These are phyloP conservation scores for Leptographium radiaticola DNA, from an alignment of 2,329 filamentous ascomycete species.

Conservation along the genomic window DNA sequence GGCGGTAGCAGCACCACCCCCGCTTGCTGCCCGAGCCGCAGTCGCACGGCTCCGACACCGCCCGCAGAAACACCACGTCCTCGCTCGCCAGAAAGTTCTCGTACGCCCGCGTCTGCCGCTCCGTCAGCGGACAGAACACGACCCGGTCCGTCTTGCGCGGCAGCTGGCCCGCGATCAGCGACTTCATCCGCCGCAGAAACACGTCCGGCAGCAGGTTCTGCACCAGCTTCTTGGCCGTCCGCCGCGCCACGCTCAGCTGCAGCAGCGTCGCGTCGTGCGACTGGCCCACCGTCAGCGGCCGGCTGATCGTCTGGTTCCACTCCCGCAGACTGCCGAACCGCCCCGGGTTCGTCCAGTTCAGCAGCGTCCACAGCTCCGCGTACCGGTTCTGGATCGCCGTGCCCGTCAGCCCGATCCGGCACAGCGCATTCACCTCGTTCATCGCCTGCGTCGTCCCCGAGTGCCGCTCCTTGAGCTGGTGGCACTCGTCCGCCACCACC, in stretches of 20 bases:
- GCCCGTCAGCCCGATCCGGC: constrained; percentile 83
- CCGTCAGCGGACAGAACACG: constrained; percentile 85
- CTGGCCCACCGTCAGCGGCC: constrained; percentile 75
- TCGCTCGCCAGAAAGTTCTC: constrained; percentile 65
- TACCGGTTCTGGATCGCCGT: constrained; percentile 98
- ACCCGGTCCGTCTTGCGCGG: constrained; percentile 91
- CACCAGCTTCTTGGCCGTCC: constrained; percentile 72
- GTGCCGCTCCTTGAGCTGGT: constrained; percentile 67
- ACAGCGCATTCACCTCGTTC: constrained; percentile 81
- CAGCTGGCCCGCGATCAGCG: constrained; percentile 78
- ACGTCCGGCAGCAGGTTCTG: constrained; percentile 79
- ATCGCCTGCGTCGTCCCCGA: constrained; percentile 75
- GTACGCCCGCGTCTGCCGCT: constrained; percentile 71
- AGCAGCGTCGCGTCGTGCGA: constrained; percentile 79
- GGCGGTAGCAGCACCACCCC: constrained; percentile 68
- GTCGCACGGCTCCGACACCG: constrained; percentile 52
- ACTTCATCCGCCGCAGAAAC: constrained; percentile 88
- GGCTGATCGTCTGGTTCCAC: constrained; percentile 68
- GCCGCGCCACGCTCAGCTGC: constrained; percentile 68
- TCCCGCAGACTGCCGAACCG: constrained; percentile 48
- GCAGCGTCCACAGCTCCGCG: constrained; percentile 87
- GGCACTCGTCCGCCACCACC: constrained; percentile 88
- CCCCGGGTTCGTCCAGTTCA: constrained; percentile 94
- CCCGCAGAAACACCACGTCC: constrained; percentile 54
- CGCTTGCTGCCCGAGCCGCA: constrained; percentile 57